Conservation (phyloP, 202 grass and related monocot genomes). For the Panicum hallii region DNA sequence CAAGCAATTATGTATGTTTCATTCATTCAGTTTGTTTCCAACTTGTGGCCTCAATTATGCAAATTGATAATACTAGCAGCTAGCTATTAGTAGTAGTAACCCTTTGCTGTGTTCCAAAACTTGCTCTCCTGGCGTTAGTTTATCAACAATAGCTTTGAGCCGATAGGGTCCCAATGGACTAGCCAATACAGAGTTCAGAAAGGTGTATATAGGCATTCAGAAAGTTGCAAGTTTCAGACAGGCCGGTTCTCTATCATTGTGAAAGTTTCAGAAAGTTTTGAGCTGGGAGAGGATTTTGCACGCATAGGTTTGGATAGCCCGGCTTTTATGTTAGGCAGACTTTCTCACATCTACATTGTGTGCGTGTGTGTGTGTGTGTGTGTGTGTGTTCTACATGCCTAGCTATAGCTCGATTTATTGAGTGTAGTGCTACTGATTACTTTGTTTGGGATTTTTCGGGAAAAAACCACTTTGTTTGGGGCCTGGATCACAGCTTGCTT, state of each 20-base stretch:
- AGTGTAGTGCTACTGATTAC: neutral
- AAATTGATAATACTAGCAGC: neutral
- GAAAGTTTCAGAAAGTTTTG: neutral
- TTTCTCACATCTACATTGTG: neutral
- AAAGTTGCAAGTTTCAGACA: neutral
- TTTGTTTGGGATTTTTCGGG: neutral
- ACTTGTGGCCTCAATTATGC: neutral
- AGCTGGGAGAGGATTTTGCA: neutral
- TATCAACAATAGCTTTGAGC: neutral
- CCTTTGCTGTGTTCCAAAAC: constrained; percentile 9
- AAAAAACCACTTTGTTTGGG: neutral
- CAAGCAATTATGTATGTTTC: neutral
- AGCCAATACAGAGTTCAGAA: neutral
- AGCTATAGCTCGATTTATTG: neutral
- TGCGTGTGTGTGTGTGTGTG: neutral
- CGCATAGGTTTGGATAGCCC: neutral
- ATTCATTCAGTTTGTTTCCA: neutral
- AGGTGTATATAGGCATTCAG: neutral
- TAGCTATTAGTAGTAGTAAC: neutral
- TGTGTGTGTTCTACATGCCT: neutral
- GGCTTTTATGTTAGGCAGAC: no score
- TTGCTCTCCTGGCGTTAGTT: neutral
- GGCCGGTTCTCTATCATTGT: neutral
- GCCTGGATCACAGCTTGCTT: constrained; percentile 28
- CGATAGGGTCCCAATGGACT: no score